These are phyloP conservation scores for Sclerotinia trifoliorum DNA, from an alignment of 2,329 filamentous ascomycete genomes.

Conservation along the genomic window DNA sequence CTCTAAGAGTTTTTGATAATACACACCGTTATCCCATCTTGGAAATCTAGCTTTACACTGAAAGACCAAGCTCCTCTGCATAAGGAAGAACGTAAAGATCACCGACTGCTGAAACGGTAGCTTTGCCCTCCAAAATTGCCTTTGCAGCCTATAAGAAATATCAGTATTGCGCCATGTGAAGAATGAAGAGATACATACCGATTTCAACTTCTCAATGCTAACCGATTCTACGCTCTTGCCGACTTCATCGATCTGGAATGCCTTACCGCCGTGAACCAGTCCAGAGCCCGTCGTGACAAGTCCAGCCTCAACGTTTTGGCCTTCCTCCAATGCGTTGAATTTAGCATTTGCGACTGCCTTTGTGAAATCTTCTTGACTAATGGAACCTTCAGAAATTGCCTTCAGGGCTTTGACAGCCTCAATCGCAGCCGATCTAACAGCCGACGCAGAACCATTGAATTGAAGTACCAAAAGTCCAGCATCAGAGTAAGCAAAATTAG, in stretches of 20 bases:
- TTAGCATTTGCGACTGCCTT: slow-evolving; percentile 94
- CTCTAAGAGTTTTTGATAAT: slow-evolving; percentile 41
- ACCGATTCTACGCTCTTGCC: slow-evolving; percentile 78
- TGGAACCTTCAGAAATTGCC: slow-evolving; percentile 71
- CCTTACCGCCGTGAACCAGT: slow-evolving; percentile 75
- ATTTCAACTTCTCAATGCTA: slow-evolving; percentile 79
- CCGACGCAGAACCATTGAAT: slow-evolving; percentile 70
- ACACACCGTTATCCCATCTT: slow-evolving; percentile 34
- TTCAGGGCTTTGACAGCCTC: slow-evolving; percentile 80
- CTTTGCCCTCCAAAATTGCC: slow-evolving; percentile 82
- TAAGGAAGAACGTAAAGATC: slow-evolving; percentile 90
- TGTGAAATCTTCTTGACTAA: slow-evolving; percentile 80
- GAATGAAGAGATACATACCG: slow-evolving; percentile 56
- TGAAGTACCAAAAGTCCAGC: slow-evolving; percentile 85
- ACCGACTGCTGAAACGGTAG: slow-evolving; percentile 83
- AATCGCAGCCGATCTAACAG: slow-evolving; percentile 71
- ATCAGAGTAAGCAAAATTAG: slow-evolving; percentile 87
- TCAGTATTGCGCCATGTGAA: slow-evolving; percentile 36
- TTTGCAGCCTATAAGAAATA: slow-evolving; percentile 69
- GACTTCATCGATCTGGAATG: slow-evolving; percentile 79
- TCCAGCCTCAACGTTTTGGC: slow-evolving; percentile 73
- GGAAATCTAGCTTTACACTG: slow-evolving; percentile 65
- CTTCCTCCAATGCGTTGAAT: slow-evolving; percentile 82
- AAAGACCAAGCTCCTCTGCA: slow-evolving; percentile 90
- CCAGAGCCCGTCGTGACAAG: slow-evolving; percentile 82